Evolutionary conservation across 768 basidiomycete genomes (phyloP), one percentile per base, ranked within the genome.

Genomic region (Lactifluus piperatus): DNA sequence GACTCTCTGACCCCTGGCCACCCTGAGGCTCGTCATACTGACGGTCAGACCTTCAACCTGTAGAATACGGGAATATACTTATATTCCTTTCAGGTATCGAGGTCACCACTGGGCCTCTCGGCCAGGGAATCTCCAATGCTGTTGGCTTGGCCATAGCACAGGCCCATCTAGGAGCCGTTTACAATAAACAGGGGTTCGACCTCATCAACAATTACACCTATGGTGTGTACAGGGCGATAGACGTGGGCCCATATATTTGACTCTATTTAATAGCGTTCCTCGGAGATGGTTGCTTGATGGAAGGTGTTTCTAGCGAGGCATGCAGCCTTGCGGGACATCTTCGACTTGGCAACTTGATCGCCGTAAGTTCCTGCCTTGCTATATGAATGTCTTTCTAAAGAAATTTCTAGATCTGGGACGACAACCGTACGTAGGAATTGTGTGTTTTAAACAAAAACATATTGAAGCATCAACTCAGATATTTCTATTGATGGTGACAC

Each of bases 401-500:
- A 3, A 36, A 22, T 29, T 47, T 45, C 8, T 52, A 90, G 89
- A 78, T 97, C 69, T 97, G 94, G 73, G 94, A 97, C 69, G 93
- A 97, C 75, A 97, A 97, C 76, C 88, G 90, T 92, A 72, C 68
- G 87, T 74, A 56, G 36, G 11, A 16, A 22, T 24, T 13, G 49
- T 24, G 29, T 13, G 10, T 22, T 55, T 55, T 39, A 47, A 54
- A n/a, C 34, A 18, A 55, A 58, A 48, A 7, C 57, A 11, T 11
- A 10, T 36, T 60, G 63, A 58, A 65, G 50, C n/a, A 36, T 60
- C 51, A 54, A 47, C 46, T 18, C 34, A 93, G 90, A 93, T 72
- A 97, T 97, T 72, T 91, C 94, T 63, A 97, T 97, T 67, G 94
- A 97, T 70, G 94, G 94, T 63, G 83, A 92, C 74, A 97, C 94